Conservation (phyloP, 345 rosid species). For the Murraya koenigii region DNA sequence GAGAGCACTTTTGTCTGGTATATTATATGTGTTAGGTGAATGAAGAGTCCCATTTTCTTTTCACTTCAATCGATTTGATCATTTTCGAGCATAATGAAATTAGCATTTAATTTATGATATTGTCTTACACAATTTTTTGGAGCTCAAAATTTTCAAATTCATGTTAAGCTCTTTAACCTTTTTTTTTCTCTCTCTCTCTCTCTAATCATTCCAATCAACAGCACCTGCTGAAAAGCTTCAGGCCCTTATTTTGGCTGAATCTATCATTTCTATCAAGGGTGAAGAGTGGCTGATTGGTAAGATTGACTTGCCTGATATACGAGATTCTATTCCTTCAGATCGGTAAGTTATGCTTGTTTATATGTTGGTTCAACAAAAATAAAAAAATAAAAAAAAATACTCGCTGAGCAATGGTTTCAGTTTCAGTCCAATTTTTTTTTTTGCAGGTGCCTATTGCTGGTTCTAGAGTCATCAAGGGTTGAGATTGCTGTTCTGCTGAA, state of each 20-base stretch:
- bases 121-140: not conserved
- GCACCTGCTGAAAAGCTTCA: constrained; percentile 82
- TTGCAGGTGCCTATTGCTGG: constrained; percentile 82
- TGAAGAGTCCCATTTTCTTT: not conserved
- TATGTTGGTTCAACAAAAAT: not conserved
- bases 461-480: constrained; percentile 80
- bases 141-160: not conserved
- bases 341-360: constrained; percentile 39
- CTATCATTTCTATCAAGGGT: constrained; percentile 57
- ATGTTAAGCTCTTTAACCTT: constrained; percentile 19
- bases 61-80: not conserved
- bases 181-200: too few species aligned
- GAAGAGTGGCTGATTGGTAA: constrained; percentile 71
- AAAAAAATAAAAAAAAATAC: too few species aligned
- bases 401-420: constrained; percentile 5
- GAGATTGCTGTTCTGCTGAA: constrained; percentile 81
- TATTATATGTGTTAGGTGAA: not conserved
- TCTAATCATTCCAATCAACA: constrained; percentile 31
- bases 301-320: constrained; percentile 45
- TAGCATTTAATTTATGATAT: not conserved
- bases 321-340: constrained; percentile 54
- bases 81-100: not conserved
- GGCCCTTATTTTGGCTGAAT: constrained; percentile 82
- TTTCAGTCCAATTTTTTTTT: constrained; percentile 10
- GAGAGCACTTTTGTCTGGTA: not conserved